phyloP scores from a whole-genome alignment of 352 stramenopile species.

The Phytopythium vexans region DNA sequence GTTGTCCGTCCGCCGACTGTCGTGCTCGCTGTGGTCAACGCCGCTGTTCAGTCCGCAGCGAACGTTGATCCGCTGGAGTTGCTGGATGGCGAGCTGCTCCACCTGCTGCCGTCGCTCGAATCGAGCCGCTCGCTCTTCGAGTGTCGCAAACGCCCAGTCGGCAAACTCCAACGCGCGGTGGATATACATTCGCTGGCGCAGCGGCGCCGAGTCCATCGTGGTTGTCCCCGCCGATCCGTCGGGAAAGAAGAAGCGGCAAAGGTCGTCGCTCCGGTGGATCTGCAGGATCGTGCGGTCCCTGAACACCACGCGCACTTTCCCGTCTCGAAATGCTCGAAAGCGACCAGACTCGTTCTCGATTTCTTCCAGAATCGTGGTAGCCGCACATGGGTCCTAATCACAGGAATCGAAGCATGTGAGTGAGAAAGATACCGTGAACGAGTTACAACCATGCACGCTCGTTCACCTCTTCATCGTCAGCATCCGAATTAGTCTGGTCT shows the following conservation, averaged over 20 bases:
- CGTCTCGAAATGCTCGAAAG: conserved; percentile 65
- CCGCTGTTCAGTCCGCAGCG: conserved; percentile 33
- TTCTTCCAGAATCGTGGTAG: conserved; percentile 21
- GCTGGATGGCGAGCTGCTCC: conserved; percentile 22
- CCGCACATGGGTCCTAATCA: background rate
- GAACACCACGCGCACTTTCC: conserved; percentile 63
- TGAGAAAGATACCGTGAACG: too few species aligned
- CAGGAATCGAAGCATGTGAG: too few species aligned
- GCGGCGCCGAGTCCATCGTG: conserved; percentile 36
- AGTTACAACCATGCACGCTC: too few species aligned
- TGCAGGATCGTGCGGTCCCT: conserved; percentile 71
- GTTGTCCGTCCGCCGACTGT: conserved; percentile 4
- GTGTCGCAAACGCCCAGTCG: conserved; percentile 60
- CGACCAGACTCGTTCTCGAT: conserved; percentile 46
- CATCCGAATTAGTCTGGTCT: too few species aligned
- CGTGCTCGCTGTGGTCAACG: background rate
- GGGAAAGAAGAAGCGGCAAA: conserved; percentile 50
- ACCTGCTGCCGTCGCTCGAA: conserved; percentile 28
- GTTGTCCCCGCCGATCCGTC: conserved; percentile 33
- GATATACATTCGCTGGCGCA: conserved; percentile 46
- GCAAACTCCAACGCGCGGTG: conserved; percentile 51
- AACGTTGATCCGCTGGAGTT: conserved; percentile 46
- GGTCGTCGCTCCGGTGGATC: conserved; percentile 26
- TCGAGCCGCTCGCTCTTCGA: conserved; percentile 42
- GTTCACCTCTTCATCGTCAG: too few species aligned